A percentile compares a stretch with the other conserved stretches of the same genome.
Evolutionary conservation across 495 filamentous ascomycete species (phyloP).

Genomic region (Lepidopterella palustris): DNA sequence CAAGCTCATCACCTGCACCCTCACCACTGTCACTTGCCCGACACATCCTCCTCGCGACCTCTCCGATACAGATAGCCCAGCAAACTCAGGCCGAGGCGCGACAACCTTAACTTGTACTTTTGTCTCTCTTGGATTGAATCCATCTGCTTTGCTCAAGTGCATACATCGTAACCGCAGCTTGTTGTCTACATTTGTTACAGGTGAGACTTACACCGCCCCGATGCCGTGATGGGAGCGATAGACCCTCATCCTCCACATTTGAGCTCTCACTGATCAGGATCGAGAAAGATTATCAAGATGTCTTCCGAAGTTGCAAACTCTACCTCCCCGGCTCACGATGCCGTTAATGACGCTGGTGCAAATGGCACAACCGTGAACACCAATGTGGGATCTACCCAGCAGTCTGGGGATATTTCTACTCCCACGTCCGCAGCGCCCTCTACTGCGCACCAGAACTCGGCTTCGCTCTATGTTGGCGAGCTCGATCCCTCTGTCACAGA

Average conservation of each 20-base stretch:
- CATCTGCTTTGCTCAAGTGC: background rate
- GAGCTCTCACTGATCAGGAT: background rate
- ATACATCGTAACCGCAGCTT: background rate
- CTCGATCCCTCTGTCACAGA: conserved; percentile 96
- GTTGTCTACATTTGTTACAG: background rate
- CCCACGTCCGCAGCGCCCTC: conserved; percentile 65
- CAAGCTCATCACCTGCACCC: background rate
- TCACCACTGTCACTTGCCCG: background rate
- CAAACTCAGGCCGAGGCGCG: background rate
- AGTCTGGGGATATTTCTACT: conserved; percentile 57
- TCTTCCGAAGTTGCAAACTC: conserved; percentile 54
- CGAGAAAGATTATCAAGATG: conserved; percentile 42
- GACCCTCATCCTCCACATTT: background rate
- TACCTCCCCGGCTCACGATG: conserved; percentile 59
- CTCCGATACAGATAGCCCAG: background rate
- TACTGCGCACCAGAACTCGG: conserved; percentile 76
- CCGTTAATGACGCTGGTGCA: conserved; percentile 54
- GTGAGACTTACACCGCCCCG: background rate
- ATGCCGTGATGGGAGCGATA: background rate
- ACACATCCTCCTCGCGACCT: background rate
- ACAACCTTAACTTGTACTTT: background rate
- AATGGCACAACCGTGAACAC: conserved; percentile 63
- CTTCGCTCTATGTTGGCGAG: conserved; percentile 98
- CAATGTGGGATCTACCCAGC: conserved; percentile 49
- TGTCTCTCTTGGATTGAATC: background rate